Percentiles rank a stretch among this genome's conserved stretches.
phyloP scores from a whole-genome alignment of 306 rosid genomes.

The Gastrolobium bilobum region DNA sequence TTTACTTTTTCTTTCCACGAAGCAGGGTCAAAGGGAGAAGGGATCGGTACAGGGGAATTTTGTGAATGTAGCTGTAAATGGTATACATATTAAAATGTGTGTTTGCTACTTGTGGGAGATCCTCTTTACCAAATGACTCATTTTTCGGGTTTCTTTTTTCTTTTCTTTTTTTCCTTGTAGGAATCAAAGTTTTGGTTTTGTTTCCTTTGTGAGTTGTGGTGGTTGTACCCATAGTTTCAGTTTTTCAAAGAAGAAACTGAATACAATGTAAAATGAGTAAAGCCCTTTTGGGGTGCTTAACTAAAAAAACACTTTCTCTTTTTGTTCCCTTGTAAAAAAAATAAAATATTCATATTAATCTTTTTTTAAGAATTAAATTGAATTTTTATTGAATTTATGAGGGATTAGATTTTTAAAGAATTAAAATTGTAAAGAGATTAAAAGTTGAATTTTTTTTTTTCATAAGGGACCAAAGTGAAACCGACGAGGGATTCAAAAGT shows the following conservation, averaged over 20 bases:
- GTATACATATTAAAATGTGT: conserved; percentile 43
- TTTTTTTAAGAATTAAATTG: no score
- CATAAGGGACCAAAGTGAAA: no score
- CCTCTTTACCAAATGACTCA: conserved; percentile 34
- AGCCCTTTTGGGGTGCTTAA: no score
- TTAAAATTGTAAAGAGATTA: no score
- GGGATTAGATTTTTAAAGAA: no score
- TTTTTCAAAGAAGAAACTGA: conserved; percentile 36
- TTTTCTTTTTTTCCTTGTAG: neutral
- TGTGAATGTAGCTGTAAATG: conserved; percentile 47
- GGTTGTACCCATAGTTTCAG: conserved; percentile 43
- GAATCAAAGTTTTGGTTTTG: conserved; percentile 16
- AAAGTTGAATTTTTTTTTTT: no score
- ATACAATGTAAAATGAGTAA: conserved; percentile 37
- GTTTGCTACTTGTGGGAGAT: conserved; percentile 41
- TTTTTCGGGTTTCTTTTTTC: conserved; percentile 22
- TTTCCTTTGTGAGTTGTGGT: conserved; percentile 24
- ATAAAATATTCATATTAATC: no score
- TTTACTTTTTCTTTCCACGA: conserved; percentile 29
- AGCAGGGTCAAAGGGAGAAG: conserved; percentile 51
- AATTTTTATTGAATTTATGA: no score
- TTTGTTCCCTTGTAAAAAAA: no score
- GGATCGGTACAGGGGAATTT: conserved; percentile 41
- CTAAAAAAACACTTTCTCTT: no score
- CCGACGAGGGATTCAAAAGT: no score